Conservation (phyloP, 805 yeast species). For the Saturnispora saitoi region DNA sequence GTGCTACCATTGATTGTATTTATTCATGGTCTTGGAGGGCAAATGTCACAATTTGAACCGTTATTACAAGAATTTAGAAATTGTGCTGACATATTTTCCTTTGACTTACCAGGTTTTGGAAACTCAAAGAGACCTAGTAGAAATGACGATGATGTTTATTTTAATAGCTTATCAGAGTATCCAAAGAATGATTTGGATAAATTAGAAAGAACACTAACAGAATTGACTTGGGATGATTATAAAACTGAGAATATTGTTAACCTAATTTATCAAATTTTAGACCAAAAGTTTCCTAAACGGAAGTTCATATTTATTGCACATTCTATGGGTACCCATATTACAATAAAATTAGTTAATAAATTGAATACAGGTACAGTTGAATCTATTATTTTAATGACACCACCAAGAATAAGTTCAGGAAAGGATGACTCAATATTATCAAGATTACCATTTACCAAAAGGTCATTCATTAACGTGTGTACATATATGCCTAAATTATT, state of each 20-base stretch:
- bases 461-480: constrained; percentile 26
- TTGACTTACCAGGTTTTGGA: constrained; percentile 91
- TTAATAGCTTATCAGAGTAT: constrained; percentile 20
- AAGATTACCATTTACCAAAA: constrained; percentile 14
- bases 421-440: constrained; percentile 2
- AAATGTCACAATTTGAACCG: constrained; percentile 74
- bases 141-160: constrained; percentile 5
- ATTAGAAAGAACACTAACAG: constrained; percentile 23
- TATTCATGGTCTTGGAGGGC: constrained; percentile 90
- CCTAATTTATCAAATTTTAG: constrained; percentile 32
- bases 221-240: constrained; percentile 35
- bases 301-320: constrained; percentile 41
- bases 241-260: constrained; percentile 34
- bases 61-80: constrained; percentile 54
- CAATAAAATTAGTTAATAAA: constrained; percentile 32
- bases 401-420: constrained; percentile 29
- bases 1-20: constrained; percentile 55
- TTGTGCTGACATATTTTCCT: constrained; percentile 52
- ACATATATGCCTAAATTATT: constrained; percentile 38
- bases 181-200: constrained; percentile 14
- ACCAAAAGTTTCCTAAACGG: constrained; percentile 34
- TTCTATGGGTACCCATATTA: constrained; percentile 49
- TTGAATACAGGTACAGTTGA: constrained; percentile 35
- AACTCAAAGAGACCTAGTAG: constrained; percentile 29
- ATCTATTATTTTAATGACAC: constrained; percentile 39